Evolutionary conservation across 1,284 basidiomycete genomes (phyloP).

Genomic region (Boletellus sp.): DNA sequence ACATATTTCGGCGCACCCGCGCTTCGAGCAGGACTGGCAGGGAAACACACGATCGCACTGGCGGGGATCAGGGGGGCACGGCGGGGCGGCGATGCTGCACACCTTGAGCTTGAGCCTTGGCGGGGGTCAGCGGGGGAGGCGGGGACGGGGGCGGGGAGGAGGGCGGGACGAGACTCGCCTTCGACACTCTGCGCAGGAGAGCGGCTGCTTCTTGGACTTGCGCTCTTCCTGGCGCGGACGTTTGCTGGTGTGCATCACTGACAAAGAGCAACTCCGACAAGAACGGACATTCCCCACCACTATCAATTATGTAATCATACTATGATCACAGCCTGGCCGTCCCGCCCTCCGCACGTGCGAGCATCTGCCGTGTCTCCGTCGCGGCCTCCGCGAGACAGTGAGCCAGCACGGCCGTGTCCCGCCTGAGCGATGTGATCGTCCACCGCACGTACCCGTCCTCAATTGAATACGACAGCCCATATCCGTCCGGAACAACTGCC

Average conservation of each 20-base stretch:
- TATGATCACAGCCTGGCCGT: slow-evolving; percentile 25
- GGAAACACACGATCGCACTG: slow-evolving; percentile 60
- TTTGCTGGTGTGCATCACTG: slow-evolving; percentile 26
- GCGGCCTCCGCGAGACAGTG: slow-evolving; percentile 79
- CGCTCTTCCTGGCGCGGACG: slow-evolving; percentile 25
- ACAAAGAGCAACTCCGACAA: slow-evolving; percentile 28
- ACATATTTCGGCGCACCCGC: slow-evolving; percentile 63
- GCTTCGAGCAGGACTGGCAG: slow-evolving; percentile 54
- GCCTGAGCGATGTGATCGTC: slow-evolving; percentile 85
- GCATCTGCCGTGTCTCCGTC: slow-evolving; percentile 69
- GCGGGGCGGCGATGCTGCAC: neutral
- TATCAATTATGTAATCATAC: slow-evolving; percentile 26
- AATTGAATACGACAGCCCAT: slow-evolving; percentile 91
- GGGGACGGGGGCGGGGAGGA: neutral
- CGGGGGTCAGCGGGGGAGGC: too few relatives aligned
- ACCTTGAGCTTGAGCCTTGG: slow-evolving; percentile 50
- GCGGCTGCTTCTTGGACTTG: slow-evolving; percentile 39
- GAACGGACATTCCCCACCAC: slow-evolving; percentile 27
- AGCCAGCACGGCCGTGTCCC: slow-evolving; percentile 59
- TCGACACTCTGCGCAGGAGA: slow-evolving; percentile 59
- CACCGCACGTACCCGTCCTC: slow-evolving; percentile 86
- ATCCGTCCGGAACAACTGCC: slow-evolving; percentile 86
- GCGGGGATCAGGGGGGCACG: neutral
- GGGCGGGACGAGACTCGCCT: slow-evolving; percentile 32
- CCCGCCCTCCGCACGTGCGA: slow-evolving; percentile 56